A percentile compares a stretch with the other conserved stretches of the same genome.
phyloP scores from a whole-genome alignment of 2,329 filamentous ascomycete species.

The Aspergillus tamarii region DNA sequence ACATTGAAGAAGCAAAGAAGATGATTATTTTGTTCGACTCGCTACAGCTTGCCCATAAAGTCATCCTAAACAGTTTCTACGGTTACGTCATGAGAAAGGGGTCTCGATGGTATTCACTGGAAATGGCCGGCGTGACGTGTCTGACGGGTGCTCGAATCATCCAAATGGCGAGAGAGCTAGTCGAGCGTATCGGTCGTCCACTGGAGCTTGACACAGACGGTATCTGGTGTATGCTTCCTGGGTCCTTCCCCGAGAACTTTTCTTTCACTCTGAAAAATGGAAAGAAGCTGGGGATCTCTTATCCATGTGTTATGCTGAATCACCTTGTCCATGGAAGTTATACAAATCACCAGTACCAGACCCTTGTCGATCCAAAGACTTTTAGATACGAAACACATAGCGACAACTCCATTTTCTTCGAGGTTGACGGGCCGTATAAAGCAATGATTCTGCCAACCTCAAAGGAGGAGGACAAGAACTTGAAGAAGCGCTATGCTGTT shows the following conservation, averaged over 20 bases:
- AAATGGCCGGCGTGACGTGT: slow-evolving; percentile 98
- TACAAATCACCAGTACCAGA: slow-evolving; percentile 97
- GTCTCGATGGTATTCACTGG: slow-evolving; percentile 97
- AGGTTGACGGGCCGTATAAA: slow-evolving; percentile 95
- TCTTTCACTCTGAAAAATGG: slow-evolving; percentile 91
- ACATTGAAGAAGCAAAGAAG: slow-evolving; percentile 95
- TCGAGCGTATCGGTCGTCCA: slow-evolving; percentile 89
- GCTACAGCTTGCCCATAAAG: slow-evolving; percentile 94
- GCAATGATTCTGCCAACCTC: slow-evolving; percentile 97
- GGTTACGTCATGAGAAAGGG: slow-evolving; percentile 99
- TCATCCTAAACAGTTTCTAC: slow-evolving; percentile 98
- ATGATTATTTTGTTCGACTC: slow-evolving; percentile 98
- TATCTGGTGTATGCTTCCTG: slow-evolving; percentile 99
- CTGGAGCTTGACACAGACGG: slow-evolving; percentile 96
- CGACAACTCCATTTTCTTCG: slow-evolving; percentile 99
- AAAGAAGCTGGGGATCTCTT: slow-evolving; percentile 95
- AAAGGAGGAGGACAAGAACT: slow-evolving; percentile 98
- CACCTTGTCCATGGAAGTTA: slow-evolving; percentile 93
- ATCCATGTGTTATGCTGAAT: slow-evolving; percentile 98
- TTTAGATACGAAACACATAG: slow-evolving; percentile 96
- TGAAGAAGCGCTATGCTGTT: slow-evolving; percentile 98
- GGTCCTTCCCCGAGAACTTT: slow-evolving; percentile 95
- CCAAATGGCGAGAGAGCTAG: slow-evolving; percentile 89
- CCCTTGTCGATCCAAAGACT: slow-evolving; percentile 73
- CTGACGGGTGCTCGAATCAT: slow-evolving; percentile 96